Evolutionary conservation across 2,329 filamentous ascomycete species (phyloP).

Genomic region (Penicillium sp.): DNA sequence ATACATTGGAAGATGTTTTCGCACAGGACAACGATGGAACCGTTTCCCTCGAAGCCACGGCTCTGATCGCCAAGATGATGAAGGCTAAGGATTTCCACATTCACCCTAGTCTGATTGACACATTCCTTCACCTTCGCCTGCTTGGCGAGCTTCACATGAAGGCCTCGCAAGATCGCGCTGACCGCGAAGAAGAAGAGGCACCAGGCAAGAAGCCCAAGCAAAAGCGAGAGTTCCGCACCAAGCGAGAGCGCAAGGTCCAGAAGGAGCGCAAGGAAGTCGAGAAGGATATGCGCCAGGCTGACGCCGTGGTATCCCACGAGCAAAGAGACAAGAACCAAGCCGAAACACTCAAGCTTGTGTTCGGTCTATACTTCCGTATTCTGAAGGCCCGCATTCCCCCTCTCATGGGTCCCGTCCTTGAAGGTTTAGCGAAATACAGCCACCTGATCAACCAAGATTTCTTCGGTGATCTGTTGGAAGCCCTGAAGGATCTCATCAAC

Average conservation of each 20-base stretch:
- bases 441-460: constrained; percentile 99
- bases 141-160: constrained; percentile 86
- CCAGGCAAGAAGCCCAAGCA: constrained; percentile 65
- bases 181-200: constrained; percentile 56
- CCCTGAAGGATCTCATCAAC: constrained; percentile 86
- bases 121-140: constrained; percentile 85
- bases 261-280: constrained; percentile 86
- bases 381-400: constrained; percentile 78
- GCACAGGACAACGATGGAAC: constrained; percentile 85
- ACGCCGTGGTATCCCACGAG: constrained; percentile 87
- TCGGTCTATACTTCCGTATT: constrained; percentile 92
- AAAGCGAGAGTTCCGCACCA: constrained; percentile 85
- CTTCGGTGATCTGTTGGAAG: constrained; percentile 94
- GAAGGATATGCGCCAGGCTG: constrained; percentile 90
- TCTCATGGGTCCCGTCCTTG: constrained; percentile 95
- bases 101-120: constrained; percentile 83
- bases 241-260: constrained; percentile 77
- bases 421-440: constrained; percentile 89
- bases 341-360: constrained; percentile 94
- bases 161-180: constrained; percentile 75
- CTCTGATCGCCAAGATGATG: constrained; percentile 91
- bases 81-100: constrained; percentile 80
- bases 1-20: constrained; percentile 80
- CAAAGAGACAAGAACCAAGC: constrained; percentile 92
- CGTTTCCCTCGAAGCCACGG: constrained; percentile 82